Conservation (phyloP, 1,284 basidiomycete species). For the Entoloma clypeatum region DNA sequence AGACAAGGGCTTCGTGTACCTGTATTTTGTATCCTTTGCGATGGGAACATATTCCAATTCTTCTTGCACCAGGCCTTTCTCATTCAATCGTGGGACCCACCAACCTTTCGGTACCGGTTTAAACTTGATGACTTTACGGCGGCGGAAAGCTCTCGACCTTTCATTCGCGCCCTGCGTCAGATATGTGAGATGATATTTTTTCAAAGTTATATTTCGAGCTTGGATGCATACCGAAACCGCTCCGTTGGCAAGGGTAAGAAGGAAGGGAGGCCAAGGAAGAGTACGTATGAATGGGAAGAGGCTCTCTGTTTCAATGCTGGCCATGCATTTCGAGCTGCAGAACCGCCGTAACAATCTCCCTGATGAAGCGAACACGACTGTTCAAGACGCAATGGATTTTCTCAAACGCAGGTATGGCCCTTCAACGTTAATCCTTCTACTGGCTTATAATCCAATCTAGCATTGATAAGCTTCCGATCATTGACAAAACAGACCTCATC, state of each 20-base stretch:
- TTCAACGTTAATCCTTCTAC: conserved; percentile 6
- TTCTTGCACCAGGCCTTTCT: conserved; percentile 9
- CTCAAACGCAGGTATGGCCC: conserved; percentile 13
- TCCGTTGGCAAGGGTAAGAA: conserved; percentile 6
- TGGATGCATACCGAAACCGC: conserved; percentile 11
- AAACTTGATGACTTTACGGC: conserved; percentile 9
- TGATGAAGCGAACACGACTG: conserved; percentile 10
- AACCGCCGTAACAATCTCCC: conserved; percentile 7
- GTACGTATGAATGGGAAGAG: conserved; percentile 11
- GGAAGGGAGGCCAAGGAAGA: conserved; percentile 12
- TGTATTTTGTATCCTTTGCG: conserved; percentile 13
- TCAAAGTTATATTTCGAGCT: conserved; percentile 13
- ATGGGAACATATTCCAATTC: conserved; percentile 15
- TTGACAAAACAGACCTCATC: conserved; percentile 9
- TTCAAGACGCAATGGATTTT: conserved; percentile 8
- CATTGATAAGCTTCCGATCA: conserved; percentile 11
- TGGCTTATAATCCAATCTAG: conserved; percentile 11
- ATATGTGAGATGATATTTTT: conserved; percentile 17
- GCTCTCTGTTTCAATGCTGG: conserved; percentile 10
- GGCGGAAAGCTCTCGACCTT: conserved; percentile 6
- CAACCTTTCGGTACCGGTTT: conserved; percentile 5
- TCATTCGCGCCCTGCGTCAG: conserved; percentile 15
- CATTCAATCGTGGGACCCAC: conserved; percentile 8
- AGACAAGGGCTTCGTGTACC: conserved; percentile 13
- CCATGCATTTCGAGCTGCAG: conserved; percentile 12